Conservation (phyloP, 106 monocot species). For the Allium fistulosum region DNA sequence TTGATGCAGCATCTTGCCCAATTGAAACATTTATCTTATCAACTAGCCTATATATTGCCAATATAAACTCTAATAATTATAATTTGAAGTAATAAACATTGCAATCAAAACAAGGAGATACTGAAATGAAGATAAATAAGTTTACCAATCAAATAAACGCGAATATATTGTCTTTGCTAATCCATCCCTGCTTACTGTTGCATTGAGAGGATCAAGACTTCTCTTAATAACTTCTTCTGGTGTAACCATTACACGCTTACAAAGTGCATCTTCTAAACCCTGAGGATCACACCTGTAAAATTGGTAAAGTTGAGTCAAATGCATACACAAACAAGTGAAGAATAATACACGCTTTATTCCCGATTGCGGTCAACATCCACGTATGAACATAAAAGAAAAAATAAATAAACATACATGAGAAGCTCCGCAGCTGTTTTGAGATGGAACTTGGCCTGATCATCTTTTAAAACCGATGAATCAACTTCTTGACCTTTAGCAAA, state of each 20-base stretch:
- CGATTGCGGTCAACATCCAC: too few species aligned
- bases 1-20: slow-evolving; percentile 84
- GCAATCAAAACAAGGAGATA: too few species aligned
- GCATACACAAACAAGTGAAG: neutral
- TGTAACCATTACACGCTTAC: slow-evolving; percentile 93
- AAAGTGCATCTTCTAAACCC: slow-evolving; percentile 86
- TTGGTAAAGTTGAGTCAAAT: slow-evolving; percentile 17
- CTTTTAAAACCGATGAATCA: slow-evolving; percentile 91
- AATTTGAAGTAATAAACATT: neutral
- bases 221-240: slow-evolving; percentile 98
- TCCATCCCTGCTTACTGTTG: slow-evolving; percentile 87
- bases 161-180: slow-evolving; percentile 95
- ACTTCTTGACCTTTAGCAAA: slow-evolving; percentile 92
- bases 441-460: slow-evolving; percentile 94
- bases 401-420: slow-evolving; percentile 45
- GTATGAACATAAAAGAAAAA: neutral
- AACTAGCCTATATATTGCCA: slow-evolving; percentile 56
- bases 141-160: slow-evolving; percentile 95
- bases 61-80: neutral
- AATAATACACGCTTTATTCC: neutral
- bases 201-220: slow-evolving; percentile 72
- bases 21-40: slow-evolving; percentile 95
- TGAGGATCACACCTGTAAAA: slow-evolving; percentile 79
- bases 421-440: slow-evolving; percentile 83
- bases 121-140: neutral